Base-by-base conservation (phyloP, 2,329 filamentous ascomycete species). In the Exophiala sp. region DNA sequence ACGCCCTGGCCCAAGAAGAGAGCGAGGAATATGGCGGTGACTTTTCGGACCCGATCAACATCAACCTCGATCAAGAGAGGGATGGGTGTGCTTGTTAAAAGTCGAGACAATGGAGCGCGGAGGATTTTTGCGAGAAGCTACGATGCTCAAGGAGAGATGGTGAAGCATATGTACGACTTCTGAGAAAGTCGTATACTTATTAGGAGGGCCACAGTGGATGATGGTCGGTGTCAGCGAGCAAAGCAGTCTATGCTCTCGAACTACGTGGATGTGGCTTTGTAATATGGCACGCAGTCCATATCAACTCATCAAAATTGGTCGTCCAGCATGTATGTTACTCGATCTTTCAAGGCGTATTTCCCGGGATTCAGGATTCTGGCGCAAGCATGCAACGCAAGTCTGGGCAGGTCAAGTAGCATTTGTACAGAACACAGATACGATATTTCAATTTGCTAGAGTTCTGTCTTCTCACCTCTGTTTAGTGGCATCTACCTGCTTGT, bases 21-120 rank as follows among this genome's bases (percentile, higher is more conserved):
- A 92, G 91, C 1, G 92, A 96, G 70, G 94, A 99, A 72, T 99
- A 95, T 75, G 95, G 88, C 71, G 91, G 91, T 57, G 94, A 97
- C 71, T 99, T 96, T 78, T 90, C 91, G 67, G 94, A 97, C 70
- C 92, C 92, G 47, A 97, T 99, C 75, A 95, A 96, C 72, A 96
- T 99, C 71, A 90, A 96, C 74, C 88, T 96, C 64, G 91, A 96
- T 74, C 91, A 90, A 71, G 89, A 95, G 66, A 85, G 89, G 65
- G 90, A 95, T 67, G 91, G 91, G 53, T 99, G 94, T 74, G 85
- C 91, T 65, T 99, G 94, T 78, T 99, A 81, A 81, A 57, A 43
- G 21, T 14, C 7, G 24, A 11, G 18, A 10, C 38, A 7, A 7
- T 54, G 12, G 41, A 32, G 18, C n/a, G 21, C 14, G 33, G 32